These are phyloP conservation scores for Cladosporium colombiae DNA, from an alignment of 2,329 filamentous ascomycete species.

Conservation along the genomic window DNA sequence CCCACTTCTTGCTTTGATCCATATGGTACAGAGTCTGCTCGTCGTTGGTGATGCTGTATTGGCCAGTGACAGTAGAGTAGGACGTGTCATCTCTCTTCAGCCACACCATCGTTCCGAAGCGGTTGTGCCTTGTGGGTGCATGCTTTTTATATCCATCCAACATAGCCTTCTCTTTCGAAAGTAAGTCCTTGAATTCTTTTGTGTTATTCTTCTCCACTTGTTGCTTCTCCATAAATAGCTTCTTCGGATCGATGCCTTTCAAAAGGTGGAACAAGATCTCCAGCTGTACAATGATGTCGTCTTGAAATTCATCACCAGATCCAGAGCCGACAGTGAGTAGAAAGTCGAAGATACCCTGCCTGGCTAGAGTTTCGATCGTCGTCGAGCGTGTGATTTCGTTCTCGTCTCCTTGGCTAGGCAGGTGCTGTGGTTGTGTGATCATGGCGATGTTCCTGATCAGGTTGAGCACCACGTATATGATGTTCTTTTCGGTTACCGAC, in stretches of 20 bases:
- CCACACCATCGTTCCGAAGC: conserved; percentile 98
- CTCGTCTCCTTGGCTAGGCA: conserved; percentile 83
- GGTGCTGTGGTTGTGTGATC: conserved; percentile 72
- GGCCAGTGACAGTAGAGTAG: conserved; percentile 82
- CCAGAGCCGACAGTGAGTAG: conserved; percentile 86
- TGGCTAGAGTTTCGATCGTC: conserved; percentile 83
- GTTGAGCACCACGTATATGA: conserved; percentile 87
- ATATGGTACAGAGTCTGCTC: conserved; percentile 79
- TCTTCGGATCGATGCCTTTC: conserved; percentile 81
- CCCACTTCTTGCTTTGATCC: conserved; percentile 87
- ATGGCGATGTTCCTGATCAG: conserved; percentile 86
- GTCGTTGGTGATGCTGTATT: conserved; percentile 75
- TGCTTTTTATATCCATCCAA: conserved; percentile 73
- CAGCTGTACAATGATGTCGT: conserved; percentile 84
- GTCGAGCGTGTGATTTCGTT: conserved; percentile 84
- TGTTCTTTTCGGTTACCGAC: conserved; percentile 78
- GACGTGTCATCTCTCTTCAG: conserved; percentile 84
- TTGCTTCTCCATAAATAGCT: conserved; percentile 80
- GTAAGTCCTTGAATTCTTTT: conserved; percentile 70
- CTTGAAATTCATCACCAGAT: conserved; percentile 88
- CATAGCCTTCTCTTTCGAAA: conserved; percentile 84
- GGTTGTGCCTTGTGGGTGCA: conserved; percentile 83
- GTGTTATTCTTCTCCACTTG: conserved; percentile 69
- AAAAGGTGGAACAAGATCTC: conserved; percentile 91
- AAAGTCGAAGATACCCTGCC: conserved; percentile 85